These are phyloP conservation scores for Candolleomyces eurysporus DNA, from an alignment of 768 basidiomycete genomes.

Conservation along the genomic window DNA sequence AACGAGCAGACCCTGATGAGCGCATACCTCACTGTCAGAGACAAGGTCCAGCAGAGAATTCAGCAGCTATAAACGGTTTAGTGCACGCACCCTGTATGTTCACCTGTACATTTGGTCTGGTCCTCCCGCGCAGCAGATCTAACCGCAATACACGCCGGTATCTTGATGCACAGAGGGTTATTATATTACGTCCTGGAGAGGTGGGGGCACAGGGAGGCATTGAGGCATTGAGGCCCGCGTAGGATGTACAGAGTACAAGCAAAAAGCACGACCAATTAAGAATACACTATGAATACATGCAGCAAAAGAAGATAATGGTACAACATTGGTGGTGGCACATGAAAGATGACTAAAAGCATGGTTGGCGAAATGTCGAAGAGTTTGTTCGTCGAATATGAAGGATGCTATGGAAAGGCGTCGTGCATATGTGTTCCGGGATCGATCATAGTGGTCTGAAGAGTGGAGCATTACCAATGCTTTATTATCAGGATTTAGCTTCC, in stretches of 20 bases:
- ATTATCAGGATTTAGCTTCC: background rate
- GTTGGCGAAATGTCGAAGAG: too few relatives aligned
- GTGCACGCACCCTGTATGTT: background rate
- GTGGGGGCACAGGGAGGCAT: too few relatives aligned
- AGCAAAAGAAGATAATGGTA: background rate
- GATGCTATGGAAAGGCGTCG: too few relatives aligned
- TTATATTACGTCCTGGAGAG: too few relatives aligned
- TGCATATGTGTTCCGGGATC: background rate
- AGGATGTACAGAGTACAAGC: background rate
- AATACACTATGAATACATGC: background rate
- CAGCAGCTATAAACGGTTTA: slow-evolving; percentile 56
- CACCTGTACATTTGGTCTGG: too few relatives aligned
- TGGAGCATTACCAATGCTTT: background rate
- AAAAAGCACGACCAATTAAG: too few relatives aligned
- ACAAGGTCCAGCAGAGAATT: slow-evolving; percentile 81
- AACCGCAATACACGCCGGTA: too few relatives aligned
- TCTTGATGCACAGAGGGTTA: too few relatives aligned
- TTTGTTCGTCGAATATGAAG: too few relatives aligned
- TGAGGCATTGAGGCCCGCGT: too few relatives aligned
- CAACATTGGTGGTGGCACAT: background rate
- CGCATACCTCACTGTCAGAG: slow-evolving; percentile 88
- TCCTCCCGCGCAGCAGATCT: too few relatives aligned
- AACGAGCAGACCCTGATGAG: slow-evolving; percentile 96
- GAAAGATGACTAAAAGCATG: background rate
- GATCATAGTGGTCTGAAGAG: background rate